Conservation (phyloP, 2,329 filamentous ascomycete species). For the Fusarium mexicanum region DNA sequence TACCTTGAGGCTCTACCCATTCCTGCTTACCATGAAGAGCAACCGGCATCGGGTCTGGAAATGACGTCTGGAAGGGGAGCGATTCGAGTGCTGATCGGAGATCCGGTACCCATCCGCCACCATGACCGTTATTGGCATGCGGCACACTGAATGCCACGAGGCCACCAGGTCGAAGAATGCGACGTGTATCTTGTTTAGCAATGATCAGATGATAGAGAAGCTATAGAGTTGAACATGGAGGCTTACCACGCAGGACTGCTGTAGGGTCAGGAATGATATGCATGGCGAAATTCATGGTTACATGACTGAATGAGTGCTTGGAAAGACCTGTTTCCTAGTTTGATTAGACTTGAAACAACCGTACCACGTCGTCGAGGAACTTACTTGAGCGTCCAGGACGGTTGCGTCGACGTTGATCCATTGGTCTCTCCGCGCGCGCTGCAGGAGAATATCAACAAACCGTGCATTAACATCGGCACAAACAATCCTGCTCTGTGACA, state of each 20-base stretch:
- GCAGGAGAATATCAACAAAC: not conserved
- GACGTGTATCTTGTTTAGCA: not conserved
- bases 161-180: accelerated
- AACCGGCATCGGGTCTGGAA: not conserved
- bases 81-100: not conserved
- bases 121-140: not conserved
- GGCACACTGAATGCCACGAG: accelerated
- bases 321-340: not conserved
- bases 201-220: accelerated
- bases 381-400: not conserved
- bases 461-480: accelerated
- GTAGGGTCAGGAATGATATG: not conserved
- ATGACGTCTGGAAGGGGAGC: not conserved
- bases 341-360: accelerated
- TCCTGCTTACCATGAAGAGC: accelerated
- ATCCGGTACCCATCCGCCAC: not conserved
- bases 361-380: not conserved
- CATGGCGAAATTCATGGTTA: not conserved
- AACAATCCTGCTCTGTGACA: not conserved
- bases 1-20: accelerated
- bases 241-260: not conserved
- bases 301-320: not conserved
- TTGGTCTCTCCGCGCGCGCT: not conserved
- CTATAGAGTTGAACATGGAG: accelerated
- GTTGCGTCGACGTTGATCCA: not conserved